These are phyloP conservation scores for Xylariales sp. DNA, from an alignment of 2,329 filamentous ascomycete genomes.

Conservation along the genomic window DNA sequence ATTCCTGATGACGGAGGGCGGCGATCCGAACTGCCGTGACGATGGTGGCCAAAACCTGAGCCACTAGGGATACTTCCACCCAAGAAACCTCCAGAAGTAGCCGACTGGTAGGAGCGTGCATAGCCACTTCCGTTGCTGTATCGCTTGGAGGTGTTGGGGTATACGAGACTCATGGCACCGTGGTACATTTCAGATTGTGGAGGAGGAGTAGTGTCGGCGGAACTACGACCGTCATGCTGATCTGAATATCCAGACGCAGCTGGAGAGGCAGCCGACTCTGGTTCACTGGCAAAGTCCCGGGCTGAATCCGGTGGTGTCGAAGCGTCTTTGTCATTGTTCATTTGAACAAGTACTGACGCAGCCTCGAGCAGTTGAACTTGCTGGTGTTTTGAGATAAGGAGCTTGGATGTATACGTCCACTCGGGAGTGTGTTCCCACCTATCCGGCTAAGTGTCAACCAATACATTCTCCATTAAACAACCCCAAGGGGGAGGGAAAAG, in stretches of 20 bases:
- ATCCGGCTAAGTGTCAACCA: conserved; percentile 36
- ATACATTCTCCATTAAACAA: conserved; percentile 22
- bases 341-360: conserved; percentile 89
- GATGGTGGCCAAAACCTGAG: conserved; percentile 54
- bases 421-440: conserved; percentile 99
- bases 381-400: conserved; percentile 98
- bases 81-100: conserved; percentile 49
- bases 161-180: conserved; percentile 42
- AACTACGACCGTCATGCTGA: conserved; percentile 72
- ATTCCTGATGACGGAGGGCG: conserved; percentile 77
- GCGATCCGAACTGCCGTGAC: conserved; percentile 70
- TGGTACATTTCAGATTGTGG: conserved; percentile 66
- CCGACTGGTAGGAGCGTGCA: conserved; percentile 80
- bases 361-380: conserved; percentile 97
- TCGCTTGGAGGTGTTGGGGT: conserved; percentile 49
- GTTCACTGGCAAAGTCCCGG: conserved; percentile 70
- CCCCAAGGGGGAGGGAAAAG: conserved; percentile 5
- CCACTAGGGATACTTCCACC: conserved; percentile 46
- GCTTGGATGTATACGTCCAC: conserved; percentile 95
- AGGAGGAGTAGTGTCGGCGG: conserved; percentile 87
- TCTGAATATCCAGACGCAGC: conserved; percentile 78
- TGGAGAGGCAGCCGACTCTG: conserved; percentile 71
- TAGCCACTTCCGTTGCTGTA: conserved; percentile 54
- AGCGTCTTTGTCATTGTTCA: conserved; percentile 60
- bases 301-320: conserved; percentile 61